phyloP scores from a whole-genome alignment of 345 rosid species.

The Psidium guajava region DNA sequence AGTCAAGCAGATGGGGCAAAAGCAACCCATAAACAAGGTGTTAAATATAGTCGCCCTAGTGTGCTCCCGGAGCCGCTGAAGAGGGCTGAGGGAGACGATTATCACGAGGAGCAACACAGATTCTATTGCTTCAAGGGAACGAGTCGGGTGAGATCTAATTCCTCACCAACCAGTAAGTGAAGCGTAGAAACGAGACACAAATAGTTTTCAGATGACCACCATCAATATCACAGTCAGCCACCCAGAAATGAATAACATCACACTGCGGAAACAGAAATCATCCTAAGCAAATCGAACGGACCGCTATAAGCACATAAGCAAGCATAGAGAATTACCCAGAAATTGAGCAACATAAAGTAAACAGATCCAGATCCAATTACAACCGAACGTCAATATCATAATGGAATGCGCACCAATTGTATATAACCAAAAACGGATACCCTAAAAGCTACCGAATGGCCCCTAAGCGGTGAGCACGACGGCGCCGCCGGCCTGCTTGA shows the following conservation, averaged over 20 bases:
- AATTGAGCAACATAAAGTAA: not conserved
- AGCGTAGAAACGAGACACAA: not conserved
- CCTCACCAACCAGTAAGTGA: slow-evolving; percentile 17
- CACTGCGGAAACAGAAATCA: not conserved
- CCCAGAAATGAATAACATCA: not conserved
- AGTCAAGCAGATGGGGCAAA: not conserved
- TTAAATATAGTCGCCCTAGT: not conserved
- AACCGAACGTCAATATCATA: not conserved
- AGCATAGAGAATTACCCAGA: not conserved
- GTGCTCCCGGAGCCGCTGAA: not conserved
- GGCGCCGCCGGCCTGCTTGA: slow-evolving; percentile 38
- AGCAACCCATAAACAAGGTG: not conserved
- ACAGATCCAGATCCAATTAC: not conserved
- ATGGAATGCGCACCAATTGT: not conserved
- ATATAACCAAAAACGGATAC: not conserved
- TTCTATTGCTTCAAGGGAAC: slow-evolving; percentile 27
- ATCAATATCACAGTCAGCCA: not conserved
- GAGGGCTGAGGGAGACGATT: not conserved
- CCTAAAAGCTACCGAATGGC: not conserved
- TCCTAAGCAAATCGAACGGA: not conserved
- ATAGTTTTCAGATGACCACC: not conserved
- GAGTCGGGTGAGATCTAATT: slow-evolving; percentile 10
- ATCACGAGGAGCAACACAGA: not conserved
- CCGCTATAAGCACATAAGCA: not conserved
- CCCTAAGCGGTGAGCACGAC: slow-evolving; percentile 26